Conservation (phyloP, 257 asterid genomes). For the Penstemon eatonii region DNA sequence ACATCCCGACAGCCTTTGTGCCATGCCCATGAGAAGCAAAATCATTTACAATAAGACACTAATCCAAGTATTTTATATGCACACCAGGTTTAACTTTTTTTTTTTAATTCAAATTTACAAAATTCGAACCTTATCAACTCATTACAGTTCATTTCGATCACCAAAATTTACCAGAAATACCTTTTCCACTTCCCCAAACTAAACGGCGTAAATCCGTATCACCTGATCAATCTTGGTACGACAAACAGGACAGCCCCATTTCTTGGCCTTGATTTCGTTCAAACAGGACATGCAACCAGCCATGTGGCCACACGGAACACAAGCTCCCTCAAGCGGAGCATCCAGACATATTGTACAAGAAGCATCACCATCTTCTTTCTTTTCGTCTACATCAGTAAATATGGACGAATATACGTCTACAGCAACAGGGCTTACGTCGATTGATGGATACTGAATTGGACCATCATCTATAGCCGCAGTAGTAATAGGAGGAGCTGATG, state of each 20-base stretch:
- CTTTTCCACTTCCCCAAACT: slow-evolving; percentile 22
- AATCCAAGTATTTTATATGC: too few relatives aligned
- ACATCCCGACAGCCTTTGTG: too few relatives aligned
- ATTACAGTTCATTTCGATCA: too few relatives aligned
- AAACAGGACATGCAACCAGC: slow-evolving; percentile 92
- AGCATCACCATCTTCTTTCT: slow-evolving; percentile 39
- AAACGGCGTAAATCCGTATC: slow-evolving; percentile 73
- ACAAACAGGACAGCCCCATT: slow-evolving; percentile 95
- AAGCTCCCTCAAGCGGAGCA: slow-evolving; percentile 83
- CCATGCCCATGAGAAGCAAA: too few relatives aligned
- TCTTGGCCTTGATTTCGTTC: slow-evolving; percentile 65
- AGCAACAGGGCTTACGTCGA: slow-evolving; percentile 53
- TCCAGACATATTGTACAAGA: slow-evolving; percentile 81
- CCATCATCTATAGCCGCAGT: slow-evolving; percentile 40
- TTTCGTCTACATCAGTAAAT: slow-evolving; percentile 25
- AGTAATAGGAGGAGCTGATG: slow-evolving; percentile 65
- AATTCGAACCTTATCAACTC: too few relatives aligned
- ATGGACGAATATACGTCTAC: slow-evolving; percentile 39
- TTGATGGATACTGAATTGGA: slow-evolving; percentile 76
- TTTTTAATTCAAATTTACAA: too few relatives aligned
- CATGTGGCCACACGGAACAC: slow-evolving; percentile 95
- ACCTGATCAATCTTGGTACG: slow-evolving; percentile 82
- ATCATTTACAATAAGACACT: too few relatives aligned
- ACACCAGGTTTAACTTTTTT: too few relatives aligned
- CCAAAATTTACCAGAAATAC: slow-evolving; percentile 34